Base-by-base conservation (phyloP, 306 rosid genomes). In the Malus fusca region DNA sequence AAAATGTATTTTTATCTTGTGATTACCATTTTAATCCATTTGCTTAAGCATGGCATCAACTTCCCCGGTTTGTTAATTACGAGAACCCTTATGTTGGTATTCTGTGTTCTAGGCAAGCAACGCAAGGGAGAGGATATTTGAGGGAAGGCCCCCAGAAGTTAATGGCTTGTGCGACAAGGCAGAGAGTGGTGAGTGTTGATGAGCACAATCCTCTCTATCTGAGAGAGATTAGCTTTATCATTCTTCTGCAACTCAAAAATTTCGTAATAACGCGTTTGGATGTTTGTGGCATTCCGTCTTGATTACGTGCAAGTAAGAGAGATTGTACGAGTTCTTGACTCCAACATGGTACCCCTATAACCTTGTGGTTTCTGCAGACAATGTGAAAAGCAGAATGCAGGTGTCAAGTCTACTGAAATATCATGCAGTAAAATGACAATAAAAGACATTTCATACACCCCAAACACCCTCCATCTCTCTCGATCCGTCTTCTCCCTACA, bases 51-150 rank as follows among this genome's bases (percentile, higher is more conserved):
- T 31, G 56, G 4, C 8, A 4, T 37, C 71, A 22, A 51, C 21
- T 74, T 19, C 28, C 12, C 28, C 12, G n/a, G 4, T 11, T n/a
- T 8, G 26, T 17, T 46, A 4, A 31, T 60, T 11, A 48, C 7
- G 69, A 60, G 72, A 42, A 53, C 64, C 33, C 19, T 48, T 5
- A 48, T 6, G 42, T 48, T 31, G 26, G 28, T 3, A 14, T 25
- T 35, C 17, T 1, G 11, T 43, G 17, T 22, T 69, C 6, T 67
- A 78, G 85, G 82, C 67, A 23, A 63, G 60, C 14, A 76, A 74
- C 19, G 82, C 82, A 43, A 82, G 80, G 80, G 77, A 70, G 76
- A 82, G 85, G 68, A 8, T 70, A 51, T 74, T 69, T 65, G 71
- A 70, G 52, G 82, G 79, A 31, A 26, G 75, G 17, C 35, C 17